Base-by-base conservation (phyloP, 305 asterid genomes). In the Rubia tinctorum region DNA sequence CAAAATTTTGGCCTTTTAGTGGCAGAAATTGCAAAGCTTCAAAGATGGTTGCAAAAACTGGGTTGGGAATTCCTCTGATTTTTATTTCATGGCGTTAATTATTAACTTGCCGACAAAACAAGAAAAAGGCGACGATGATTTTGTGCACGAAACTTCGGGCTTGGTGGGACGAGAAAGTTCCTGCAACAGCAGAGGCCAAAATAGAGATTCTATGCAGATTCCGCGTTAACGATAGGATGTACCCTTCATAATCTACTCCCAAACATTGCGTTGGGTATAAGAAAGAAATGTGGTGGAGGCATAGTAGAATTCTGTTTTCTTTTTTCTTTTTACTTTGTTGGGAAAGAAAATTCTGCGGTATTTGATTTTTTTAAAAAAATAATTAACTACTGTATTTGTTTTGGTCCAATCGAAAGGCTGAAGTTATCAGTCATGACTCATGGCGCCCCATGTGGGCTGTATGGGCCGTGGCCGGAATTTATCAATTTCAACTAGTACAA, bases 111-210 rank as follows among this genome's bases (percentile, higher is more conserved):
- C 23, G 25, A 39, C 25, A 39, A 11, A 53, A 53, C 60, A 8
- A 39, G 12, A 40, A 6, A 27, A 30, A 47, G 7, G 34, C 8
- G n/a, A 13, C 43, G n/a, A 27, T 30, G 45, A 65, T 47, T 17
- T 27, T 4, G 20, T 8, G 61, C 44, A 47, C 18, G 56, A 68
- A 45, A 49, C 17, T 47, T 9, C 49, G 51, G 45, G 45, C 25
- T 34, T 18, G 25, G 55, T 0, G 25, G n/a, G 45, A 7, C 37
- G 23, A 27, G 42, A 17, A 68, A 30, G 18, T 27, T 47, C 20
- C 72, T 69, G 61, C 72, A 69, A 69, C 37, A 58, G 61, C 61
- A 69, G 45, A 49, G 72, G 62, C 72, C 72, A 27, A 45, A 44
- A 43, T 11, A n/a, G 40, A 44, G 43, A 45, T 47, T 47, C 43